phyloP scores from a whole-genome alignment of 345 rosid genomes.

The Salix viminalis region DNA sequence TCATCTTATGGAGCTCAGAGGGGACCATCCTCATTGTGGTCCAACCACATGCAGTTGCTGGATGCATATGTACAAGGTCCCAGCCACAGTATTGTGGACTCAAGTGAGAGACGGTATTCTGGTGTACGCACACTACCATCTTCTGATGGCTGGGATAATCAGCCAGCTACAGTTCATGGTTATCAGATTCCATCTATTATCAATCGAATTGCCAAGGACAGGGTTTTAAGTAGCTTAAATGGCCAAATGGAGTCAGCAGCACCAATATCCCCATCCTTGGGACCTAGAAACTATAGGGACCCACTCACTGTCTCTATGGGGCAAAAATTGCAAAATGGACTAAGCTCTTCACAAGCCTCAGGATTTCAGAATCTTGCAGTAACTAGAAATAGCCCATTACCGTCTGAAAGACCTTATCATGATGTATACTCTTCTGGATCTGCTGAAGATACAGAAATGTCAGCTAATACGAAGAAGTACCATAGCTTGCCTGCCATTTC shows the following conservation, averaged over 20 bases:
- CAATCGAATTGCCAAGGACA: conserved; percentile 49
- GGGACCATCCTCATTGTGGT: conserved; percentile 51
- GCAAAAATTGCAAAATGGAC: conserved; percentile 61
- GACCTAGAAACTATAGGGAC: conserved; percentile 50
- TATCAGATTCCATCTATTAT: conserved; percentile 60
- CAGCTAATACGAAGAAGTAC: conserved; percentile 65
- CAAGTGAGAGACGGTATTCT: conserved; percentile 64
- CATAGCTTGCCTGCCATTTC: conserved; percentile 91
- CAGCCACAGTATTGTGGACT: conserved; percentile 36
- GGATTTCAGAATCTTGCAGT: conserved; percentile 52
- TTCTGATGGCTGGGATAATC: conserved; percentile 57
- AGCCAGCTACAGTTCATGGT: conserved; percentile 60
- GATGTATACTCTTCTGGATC: conserved; percentile 42
- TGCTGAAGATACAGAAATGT: conserved; percentile 33
- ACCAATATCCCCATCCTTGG: conserved; percentile 44
- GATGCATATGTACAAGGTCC: conserved; percentile 56
- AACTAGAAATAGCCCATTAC: conserved; percentile 52
- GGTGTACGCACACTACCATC: conserved; percentile 65
- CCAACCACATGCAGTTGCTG: conserved; percentile 49
- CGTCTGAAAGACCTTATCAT: conserved; percentile 48
- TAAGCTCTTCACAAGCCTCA: conserved; percentile 50
- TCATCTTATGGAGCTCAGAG: conserved; percentile 55
- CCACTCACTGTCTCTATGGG: conserved; percentile 48
- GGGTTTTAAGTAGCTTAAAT: conserved; percentile 42
- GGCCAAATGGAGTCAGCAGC: conserved; percentile 52